These are phyloP conservation scores for Omphalotus guepiniiformis DNA, from an alignment of 768 basidiomycete genomes.

Conservation along the genomic window DNA sequence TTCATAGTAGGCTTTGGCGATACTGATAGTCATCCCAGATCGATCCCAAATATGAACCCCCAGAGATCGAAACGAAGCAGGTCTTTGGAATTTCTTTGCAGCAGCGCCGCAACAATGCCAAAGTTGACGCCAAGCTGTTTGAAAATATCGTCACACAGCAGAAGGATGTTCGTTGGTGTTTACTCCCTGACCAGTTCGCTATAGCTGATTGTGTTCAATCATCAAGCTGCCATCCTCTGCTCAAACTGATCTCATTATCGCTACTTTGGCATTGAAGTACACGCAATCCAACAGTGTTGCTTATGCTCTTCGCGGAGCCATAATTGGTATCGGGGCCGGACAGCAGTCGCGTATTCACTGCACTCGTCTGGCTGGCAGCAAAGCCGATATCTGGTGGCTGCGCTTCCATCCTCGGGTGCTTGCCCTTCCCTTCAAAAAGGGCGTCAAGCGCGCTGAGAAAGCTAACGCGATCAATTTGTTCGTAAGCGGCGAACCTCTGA, in stretches of 20 bases:
- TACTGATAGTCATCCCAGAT: conserved; percentile 50
- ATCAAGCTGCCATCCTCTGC: conserved; percentile 70
- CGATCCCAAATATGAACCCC: conserved; percentile 78
- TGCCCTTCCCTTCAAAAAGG: conserved; percentile 92
- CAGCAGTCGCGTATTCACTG: conserved; percentile 99
- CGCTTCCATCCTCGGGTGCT: conserved; percentile 95
- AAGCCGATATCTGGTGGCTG: conserved; percentile 99
- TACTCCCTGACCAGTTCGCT: neutral
- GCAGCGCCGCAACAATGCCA: conserved; percentile 86
- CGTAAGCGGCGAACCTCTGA: conserved; percentile 84
- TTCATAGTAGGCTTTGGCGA: neutral
- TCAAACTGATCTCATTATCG: conserved; percentile 89
- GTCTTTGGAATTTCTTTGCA: conserved; percentile 91
- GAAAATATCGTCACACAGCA: conserved; percentile 85
- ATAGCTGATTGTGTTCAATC: neutral
- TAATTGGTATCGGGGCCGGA: conserved; percentile 94
- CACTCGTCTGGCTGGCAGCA: conserved; percentile 93
- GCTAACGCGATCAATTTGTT: conserved; percentile 98
- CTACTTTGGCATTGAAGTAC: conserved; percentile 96
- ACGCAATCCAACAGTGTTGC: conserved; percentile 99
- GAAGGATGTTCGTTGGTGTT: conserved; percentile 58
- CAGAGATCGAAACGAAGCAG: conserved; percentile 85
- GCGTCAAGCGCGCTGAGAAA: conserved; percentile 96
- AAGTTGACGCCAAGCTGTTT: conserved; percentile 79
- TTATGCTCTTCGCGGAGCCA: conserved; percentile 87